Conservation (phyloP, 2,329 filamentous ascomycete species). For the Podosphaera xanthii region DNA sequence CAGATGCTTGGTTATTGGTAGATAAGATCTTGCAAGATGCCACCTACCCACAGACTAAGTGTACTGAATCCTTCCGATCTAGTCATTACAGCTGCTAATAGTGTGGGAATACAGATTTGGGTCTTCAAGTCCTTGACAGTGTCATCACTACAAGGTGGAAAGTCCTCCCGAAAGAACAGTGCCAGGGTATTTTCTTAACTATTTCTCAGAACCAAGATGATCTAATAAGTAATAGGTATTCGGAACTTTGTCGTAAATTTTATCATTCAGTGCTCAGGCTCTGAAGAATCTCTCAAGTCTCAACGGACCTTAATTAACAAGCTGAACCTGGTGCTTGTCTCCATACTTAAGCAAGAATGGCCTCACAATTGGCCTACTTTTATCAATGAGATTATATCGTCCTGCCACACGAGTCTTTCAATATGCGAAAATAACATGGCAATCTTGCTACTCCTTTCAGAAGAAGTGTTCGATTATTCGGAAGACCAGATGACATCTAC, state of each 20-base stretch:
- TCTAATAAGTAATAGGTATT: constrained; percentile 40
- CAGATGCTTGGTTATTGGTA: constrained; percentile 91
- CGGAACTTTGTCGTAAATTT: constrained; percentile 98
- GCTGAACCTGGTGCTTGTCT: constrained; percentile 90
- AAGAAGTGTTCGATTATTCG: constrained; percentile 98
- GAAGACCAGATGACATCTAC: constrained; percentile 98
- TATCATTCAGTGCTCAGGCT: constrained; percentile 81
- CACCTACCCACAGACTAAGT: constrained; percentile 89
- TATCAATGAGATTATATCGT: constrained; percentile 97
- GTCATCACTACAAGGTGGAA: constrained; percentile 99
- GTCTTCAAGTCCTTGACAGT: constrained; percentile 88
- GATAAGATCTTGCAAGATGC: constrained; percentile 91
- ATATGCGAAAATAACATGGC: constrained; percentile 99
- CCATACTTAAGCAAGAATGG: constrained; percentile 98
- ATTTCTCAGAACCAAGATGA: neutral
- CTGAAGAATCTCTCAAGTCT: constrained; percentile 65
- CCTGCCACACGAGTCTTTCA: constrained; percentile 82
- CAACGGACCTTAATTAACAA: constrained; percentile 91
- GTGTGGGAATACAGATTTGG: constrained; percentile 41
- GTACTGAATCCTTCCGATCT: constrained; percentile 26
- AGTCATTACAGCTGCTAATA: constrained; percentile 1
- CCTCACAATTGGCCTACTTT: constrained; percentile 99
- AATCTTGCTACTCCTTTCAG: constrained; percentile 80
- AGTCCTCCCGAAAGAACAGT: constrained; percentile 85
- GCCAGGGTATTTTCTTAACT: constrained; percentile 39